Evolutionary conservation across 2,329 filamentous ascomycete species (phyloP).

Genomic region (Penicillium sumatraense): DNA sequence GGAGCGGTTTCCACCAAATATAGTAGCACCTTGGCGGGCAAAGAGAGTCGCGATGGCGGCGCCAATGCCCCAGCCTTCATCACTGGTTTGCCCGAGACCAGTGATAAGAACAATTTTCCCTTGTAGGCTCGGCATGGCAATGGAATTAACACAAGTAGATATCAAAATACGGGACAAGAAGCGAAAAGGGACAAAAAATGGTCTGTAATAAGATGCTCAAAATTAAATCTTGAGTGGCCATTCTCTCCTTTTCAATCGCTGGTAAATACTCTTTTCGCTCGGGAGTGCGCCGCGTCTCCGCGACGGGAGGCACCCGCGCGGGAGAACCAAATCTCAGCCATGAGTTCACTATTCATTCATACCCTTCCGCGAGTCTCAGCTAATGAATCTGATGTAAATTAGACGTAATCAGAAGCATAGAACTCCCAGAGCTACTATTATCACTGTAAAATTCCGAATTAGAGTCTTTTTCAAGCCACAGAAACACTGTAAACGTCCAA

Average conservation of each 20-base stretch:
- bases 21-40: slow-evolving; percentile 8
- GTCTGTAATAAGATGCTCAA: not conserved
- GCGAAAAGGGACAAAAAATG: not conserved
- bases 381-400: too few species aligned
- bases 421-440: too few species aligned
- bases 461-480: too few species aligned
- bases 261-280: not conserved
- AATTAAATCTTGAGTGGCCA: not conserved
- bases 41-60: slow-evolving; percentile 11
- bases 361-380: too few species aligned
- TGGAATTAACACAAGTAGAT: too few species aligned
- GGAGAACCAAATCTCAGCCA: not conserved
- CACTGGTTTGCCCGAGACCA: slow-evolving; percentile 13
- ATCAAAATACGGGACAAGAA: too few species aligned
- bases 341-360: too few species aligned
- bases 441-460: too few species aligned
- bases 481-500: slow-evolving; percentile 2
- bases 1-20: slow-evolving; percentile 14
- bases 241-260: not conserved
- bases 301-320: not conserved
- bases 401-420: too few species aligned
- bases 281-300: not conserved
- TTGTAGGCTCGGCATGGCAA: slow-evolving; percentile 22
- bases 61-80: slow-evolving; percentile 17
- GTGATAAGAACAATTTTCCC: slow-evolving; percentile 13